These are phyloP conservation scores for Lichenothelia convexa DNA, from an alignment of 495 filamentous ascomycete genomes.

Conservation along the genomic window DNA sequence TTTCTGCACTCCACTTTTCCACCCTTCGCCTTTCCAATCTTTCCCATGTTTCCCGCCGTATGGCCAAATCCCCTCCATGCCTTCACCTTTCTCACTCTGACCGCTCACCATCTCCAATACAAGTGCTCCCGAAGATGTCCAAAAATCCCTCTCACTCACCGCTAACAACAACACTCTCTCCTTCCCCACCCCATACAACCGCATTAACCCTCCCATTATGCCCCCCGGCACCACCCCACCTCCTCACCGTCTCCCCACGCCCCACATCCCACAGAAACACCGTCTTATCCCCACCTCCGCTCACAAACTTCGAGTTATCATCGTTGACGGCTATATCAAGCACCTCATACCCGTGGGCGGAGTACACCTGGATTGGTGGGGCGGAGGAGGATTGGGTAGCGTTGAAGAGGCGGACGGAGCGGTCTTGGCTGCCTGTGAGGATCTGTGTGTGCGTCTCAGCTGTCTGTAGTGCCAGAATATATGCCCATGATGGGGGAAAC, in stretches of 20 bases:
- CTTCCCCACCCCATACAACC: conserved; percentile 57
- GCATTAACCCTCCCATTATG: conserved; percentile 51
- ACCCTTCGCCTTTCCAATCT: no score
- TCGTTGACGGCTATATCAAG: conserved; percentile 56
- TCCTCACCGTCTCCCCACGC: conserved; percentile 49
- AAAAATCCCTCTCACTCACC: no score
- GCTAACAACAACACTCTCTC: conserved; percentile 48
- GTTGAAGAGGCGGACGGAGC: conserved; percentile 54
- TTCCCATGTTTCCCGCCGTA: no score
- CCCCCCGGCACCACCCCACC: conserved; percentile 45
- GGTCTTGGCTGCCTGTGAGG: conserved; percentile 74
- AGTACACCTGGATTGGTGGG: conserved; percentile 62
- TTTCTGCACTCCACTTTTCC: no score
- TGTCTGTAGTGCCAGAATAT: conserved; percentile 22
- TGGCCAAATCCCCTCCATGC: no score
- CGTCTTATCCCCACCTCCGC: conserved; percentile 67
- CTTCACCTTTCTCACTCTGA: no score
- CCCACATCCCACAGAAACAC: conserved; percentile 91
- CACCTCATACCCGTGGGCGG: conserved; percentile 79
- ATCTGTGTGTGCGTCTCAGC: conserved; percentile 26
- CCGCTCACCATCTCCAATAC: no score
- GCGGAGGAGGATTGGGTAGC: conserved; percentile 21
- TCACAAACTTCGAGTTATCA: conserved; percentile 67
- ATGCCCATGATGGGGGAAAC: conserved; percentile 20
- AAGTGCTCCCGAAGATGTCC: no score